A percentile compares a stretch with the other conserved stretches of the same genome.
These are phyloP conservation scores for Sporothrix pseudoabietina DNA, from an alignment of 2,329 filamentous ascomycete species.

Conservation along the genomic window DNA sequence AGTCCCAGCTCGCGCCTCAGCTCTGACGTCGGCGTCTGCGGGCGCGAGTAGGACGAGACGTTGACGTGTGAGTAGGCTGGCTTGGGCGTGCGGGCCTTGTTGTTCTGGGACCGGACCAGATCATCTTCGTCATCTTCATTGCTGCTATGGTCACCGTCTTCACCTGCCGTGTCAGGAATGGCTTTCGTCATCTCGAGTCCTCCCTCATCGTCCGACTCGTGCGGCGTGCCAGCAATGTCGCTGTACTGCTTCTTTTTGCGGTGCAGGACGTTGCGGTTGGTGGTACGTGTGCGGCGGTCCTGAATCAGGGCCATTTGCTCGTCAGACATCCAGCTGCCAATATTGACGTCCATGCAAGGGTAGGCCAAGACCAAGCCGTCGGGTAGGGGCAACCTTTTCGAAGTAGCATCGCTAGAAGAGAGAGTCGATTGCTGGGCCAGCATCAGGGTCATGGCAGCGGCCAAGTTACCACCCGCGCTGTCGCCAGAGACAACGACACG, in stretches of 20 bases:
- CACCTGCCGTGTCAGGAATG: neutral
- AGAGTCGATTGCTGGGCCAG: conserved; percentile 75
- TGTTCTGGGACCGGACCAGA: neutral
- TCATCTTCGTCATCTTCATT: conserved; percentile 5
- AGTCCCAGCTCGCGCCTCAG: neutral
- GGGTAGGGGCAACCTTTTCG: conserved; percentile 63
- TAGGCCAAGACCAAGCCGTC: conserved; percentile 85
- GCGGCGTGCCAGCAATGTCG: conserved; percentile 78
- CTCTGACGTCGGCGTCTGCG: conserved; percentile 17
- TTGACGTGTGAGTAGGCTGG: conserved; percentile 34
- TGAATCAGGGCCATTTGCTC: conserved; percentile 95
- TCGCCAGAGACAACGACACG: conserved; percentile 75
- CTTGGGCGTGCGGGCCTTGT: conserved; percentile 24
- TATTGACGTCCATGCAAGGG: conserved; percentile 92
- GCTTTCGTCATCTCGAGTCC: conserved; percentile 48
- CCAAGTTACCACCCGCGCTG: conserved; percentile 80
- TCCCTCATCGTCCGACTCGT: conserved; percentile 74
- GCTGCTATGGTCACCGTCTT: neutral
- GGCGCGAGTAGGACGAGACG: conserved; percentile 23
- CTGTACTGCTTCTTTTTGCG: conserved; percentile 90
- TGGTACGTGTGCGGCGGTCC: conserved; percentile 74
- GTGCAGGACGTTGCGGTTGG: conserved; percentile 75
- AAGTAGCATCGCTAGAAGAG: conserved; percentile 33
- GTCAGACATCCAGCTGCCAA: conserved; percentile 98
- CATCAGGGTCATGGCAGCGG: conserved; percentile 82